Evolutionary conservation across 768 basidiomycete genomes (phyloP).

Genomic region (Tricholoma hemisulphureum): DNA sequence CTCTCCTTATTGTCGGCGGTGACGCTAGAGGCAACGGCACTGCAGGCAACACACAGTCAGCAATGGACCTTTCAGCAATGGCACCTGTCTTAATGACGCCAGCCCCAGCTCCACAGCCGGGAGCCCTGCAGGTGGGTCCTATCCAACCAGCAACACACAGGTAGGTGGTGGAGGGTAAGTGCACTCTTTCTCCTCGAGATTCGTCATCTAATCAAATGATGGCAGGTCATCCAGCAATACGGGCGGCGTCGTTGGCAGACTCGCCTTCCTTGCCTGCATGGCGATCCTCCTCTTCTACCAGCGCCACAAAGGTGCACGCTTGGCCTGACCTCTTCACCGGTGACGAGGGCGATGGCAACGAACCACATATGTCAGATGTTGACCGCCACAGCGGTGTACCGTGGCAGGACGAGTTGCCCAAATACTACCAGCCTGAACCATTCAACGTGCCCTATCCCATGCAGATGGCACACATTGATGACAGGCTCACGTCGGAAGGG

Average conservation of each 20-base stretch:
- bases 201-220: too few species aligned
- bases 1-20: constrained; percentile 63
- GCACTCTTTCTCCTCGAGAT: neutral
- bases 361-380: neutral
- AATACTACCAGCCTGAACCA: constrained; percentile 75
- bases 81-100: constrained; percentile 50
- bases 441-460: constrained; percentile 70
- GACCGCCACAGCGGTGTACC: constrained; percentile 3
- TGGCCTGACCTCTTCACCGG: constrained; percentile 66
- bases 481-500: constrained; percentile 24
- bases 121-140: constrained; percentile 69
- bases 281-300: constrained; percentile 23
- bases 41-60: constrained; percentile 68
- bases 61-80: constrained; percentile 46
- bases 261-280: constrained; percentile 17
- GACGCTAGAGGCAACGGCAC: constrained; percentile 66
- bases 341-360: constrained; percentile 51
- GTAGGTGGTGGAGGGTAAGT: constrained; percentile 25
- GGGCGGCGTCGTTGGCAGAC: constrained; percentile 27
- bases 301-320: constrained; percentile 32
- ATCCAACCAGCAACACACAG: constrained; percentile 54
- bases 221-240: constrained; percentile 31
- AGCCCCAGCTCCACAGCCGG: constrained; percentile 82
- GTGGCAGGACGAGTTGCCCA: constrained; percentile 51
- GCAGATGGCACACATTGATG: constrained; percentile 28